phyloP scores from a whole-genome alignment of 2,329 filamentous ascomycete genomes.

The Trichoderma semiorbis region DNA sequence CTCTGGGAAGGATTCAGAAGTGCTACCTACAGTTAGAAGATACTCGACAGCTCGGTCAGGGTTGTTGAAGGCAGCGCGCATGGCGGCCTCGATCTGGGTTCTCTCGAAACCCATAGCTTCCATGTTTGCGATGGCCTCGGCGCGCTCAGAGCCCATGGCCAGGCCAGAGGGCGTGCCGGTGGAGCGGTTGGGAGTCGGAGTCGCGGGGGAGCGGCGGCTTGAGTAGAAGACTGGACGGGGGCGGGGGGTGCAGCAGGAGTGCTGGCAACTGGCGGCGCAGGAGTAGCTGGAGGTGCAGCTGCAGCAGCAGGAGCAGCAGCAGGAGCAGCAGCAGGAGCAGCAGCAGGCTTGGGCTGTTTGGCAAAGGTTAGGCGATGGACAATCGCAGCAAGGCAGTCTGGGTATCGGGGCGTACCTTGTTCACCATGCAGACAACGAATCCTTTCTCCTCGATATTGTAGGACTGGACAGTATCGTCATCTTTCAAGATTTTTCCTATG shows the following conservation, averaged over 20 bases:
- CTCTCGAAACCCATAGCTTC: constrained; percentile 95
- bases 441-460: constrained; percentile 99
- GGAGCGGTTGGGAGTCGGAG: constrained; percentile 51
- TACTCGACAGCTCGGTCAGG: constrained; percentile 97
- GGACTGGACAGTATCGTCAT: constrained; percentile 92
- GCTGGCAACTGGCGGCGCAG: constrained; percentile 51
- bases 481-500: constrained; percentile 93
- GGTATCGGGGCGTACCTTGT: constrained; percentile 66
- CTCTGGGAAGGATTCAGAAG: not conserved
- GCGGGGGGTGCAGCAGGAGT: constrained; percentile 57
- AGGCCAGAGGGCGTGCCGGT: constrained; percentile 57
- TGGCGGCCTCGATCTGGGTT: constrained; percentile 83
- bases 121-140: constrained; percentile 84
- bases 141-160: constrained; percentile 77
- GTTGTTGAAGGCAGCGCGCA: constrained; percentile 96
- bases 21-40: constrained; percentile 68
- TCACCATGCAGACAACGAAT: constrained; percentile 97
- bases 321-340: constrained; percentile 53
- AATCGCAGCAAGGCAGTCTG: not conserved
- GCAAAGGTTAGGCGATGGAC: not conserved
- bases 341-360: constrained; percentile 46
- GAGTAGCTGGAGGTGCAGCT: constrained; percentile 58
- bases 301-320: constrained; percentile 51
- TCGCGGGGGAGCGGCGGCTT: constrained; percentile 49
- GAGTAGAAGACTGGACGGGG: constrained; percentile 42